Evolutionary conservation across 306 rosid genomes (phyloP).

Genomic region (Vicia sativa): DNA sequence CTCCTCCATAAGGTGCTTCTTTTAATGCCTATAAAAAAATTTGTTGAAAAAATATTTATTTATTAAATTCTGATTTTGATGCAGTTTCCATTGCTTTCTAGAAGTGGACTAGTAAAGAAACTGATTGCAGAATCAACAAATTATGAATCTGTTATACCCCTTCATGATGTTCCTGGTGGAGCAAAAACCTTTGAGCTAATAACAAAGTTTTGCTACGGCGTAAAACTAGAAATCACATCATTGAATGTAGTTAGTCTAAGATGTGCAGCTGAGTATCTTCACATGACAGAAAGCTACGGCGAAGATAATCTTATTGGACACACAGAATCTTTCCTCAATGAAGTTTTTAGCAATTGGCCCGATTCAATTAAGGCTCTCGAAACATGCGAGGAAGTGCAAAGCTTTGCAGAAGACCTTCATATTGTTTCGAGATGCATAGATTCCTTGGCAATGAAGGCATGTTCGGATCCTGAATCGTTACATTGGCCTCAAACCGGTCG

Average conservation of each 20-base stretch:
- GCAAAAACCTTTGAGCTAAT: conserved; percentile 71
- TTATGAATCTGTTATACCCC: conserved; percentile 64
- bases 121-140: conserved; percentile 57
- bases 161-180: conserved; percentile 76
- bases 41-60: background rate
- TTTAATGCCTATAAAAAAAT: background rate
- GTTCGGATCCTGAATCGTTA: conserved; percentile 64
- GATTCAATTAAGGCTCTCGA: conserved; percentile 71
- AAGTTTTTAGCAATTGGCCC: conserved; percentile 63
- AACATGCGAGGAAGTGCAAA: conserved; percentile 66
- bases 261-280: conserved; percentile 84
- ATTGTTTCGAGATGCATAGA: conserved; percentile 76
- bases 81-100: conserved; percentile 93
- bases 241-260: conserved; percentile 72
- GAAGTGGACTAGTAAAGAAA: conserved; percentile 77
- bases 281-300: conserved; percentile 74
- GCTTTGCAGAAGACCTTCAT: conserved; percentile 67
- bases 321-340: conserved; percentile 62
- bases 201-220: conserved; percentile 68
- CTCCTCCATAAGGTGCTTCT: conserved; percentile 80
- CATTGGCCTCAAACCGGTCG: conserved; percentile 51
- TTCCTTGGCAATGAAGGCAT: conserved; percentile 79
- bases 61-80: conserved; percentile 33
- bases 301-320: conserved; percentile 64
- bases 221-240: conserved; percentile 61